Evolutionary conservation across 352 stramenopile genomes (phyloP).

Genomic region (Globisporangium solare): DNA sequence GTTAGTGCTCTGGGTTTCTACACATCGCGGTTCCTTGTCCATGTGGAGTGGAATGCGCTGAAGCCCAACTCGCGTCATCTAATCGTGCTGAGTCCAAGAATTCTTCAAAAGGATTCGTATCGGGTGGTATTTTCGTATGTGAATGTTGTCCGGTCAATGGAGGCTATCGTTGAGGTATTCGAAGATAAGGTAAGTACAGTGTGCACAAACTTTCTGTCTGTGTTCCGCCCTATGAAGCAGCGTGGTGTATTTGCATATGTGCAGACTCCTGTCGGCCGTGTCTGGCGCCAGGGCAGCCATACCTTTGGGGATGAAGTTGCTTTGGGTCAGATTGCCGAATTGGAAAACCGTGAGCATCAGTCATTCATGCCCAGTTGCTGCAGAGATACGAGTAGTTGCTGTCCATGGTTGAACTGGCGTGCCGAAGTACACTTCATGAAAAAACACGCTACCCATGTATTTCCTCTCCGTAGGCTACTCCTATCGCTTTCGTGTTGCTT

Average conservation of each 20-base stretch:
- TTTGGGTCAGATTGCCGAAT: slow-evolving; percentile 21
- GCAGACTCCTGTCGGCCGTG: slow-evolving; percentile 11
- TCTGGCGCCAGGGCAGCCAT: slow-evolving; percentile 15
- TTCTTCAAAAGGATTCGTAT: slow-evolving; percentile 18
- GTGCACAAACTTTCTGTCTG: neutral
- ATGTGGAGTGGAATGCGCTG: slow-evolving; percentile 32
- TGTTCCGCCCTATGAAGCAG: neutral
- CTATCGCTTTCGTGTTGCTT: slow-evolving; percentile 37
- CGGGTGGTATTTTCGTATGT: slow-evolving; percentile 53
- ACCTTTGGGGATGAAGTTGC: slow-evolving; percentile 17
- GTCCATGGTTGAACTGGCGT: neutral
- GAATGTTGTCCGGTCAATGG: slow-evolving; percentile 24
- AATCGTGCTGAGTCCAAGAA: slow-evolving; percentile 32
- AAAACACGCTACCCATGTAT: neutral
- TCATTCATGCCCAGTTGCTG: slow-evolving; percentile 27
- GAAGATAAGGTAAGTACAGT: slow-evolving; percentile 25
- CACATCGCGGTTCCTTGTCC: slow-evolving; percentile 17
- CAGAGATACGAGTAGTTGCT: slow-evolving; percentile 10
- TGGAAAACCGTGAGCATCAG: slow-evolving; percentile 36
- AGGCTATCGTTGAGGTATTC: slow-evolving; percentile 41
- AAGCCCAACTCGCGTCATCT: slow-evolving; percentile 22
- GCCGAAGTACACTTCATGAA: neutral
- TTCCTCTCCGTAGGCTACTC: slow-evolving; percentile 12
- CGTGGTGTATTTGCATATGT: neutral
- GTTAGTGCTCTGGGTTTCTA: slow-evolving; percentile 23